Evolutionary conservation across 495 filamentous ascomycete genomes (phyloP).

Genomic region (Podospora bellae-mahoneyi): DNA sequence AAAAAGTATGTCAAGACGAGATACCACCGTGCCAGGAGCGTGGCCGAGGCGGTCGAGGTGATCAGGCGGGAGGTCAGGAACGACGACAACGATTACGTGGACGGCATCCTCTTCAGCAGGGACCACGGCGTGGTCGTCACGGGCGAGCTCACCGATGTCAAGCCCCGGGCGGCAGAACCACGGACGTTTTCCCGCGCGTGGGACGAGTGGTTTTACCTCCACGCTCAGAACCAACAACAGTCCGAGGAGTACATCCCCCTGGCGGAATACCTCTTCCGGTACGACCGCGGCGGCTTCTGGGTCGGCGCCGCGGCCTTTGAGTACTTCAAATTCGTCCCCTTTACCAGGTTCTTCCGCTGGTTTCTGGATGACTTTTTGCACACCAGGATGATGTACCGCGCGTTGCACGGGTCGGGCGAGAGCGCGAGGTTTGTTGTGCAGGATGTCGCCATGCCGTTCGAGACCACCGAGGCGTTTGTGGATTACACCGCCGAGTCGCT

Average conservation of each 20-base stretch:
- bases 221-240: conserved; percentile 34
- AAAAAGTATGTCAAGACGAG: conserved; percentile 51
- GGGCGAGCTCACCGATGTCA: conserved; percentile 44
- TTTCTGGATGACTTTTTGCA: conserved; percentile 62
- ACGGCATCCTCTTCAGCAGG: conserved; percentile 50
- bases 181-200: conserved; percentile 40
- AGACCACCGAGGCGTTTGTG: conserved; percentile 49
- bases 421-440: conserved; percentile 54
- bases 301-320: conserved; percentile 53
- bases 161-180: conserved; percentile 29
- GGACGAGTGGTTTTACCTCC: conserved; percentile 56
- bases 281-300: conserved; percentile 62
- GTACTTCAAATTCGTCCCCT: conserved; percentile 53
- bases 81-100: conserved; percentile 43
- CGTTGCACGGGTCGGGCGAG: conserved; percentile 55
- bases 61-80: conserved; percentile 22
- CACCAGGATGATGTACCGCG: conserved; percentile 62
- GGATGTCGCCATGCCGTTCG: conserved; percentile 55
- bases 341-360: conserved; percentile 53
- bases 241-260: conserved; percentile 40
- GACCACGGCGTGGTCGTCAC: conserved; percentile 49
- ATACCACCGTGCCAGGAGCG: conserved; percentile 34
- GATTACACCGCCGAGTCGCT: conserved; percentile 48
- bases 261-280: conserved; percentile 58
- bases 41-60: conserved; percentile 17